Base-by-base conservation (phyloP, 306 rosid species). In the Spatholobus suberectus region DNA sequence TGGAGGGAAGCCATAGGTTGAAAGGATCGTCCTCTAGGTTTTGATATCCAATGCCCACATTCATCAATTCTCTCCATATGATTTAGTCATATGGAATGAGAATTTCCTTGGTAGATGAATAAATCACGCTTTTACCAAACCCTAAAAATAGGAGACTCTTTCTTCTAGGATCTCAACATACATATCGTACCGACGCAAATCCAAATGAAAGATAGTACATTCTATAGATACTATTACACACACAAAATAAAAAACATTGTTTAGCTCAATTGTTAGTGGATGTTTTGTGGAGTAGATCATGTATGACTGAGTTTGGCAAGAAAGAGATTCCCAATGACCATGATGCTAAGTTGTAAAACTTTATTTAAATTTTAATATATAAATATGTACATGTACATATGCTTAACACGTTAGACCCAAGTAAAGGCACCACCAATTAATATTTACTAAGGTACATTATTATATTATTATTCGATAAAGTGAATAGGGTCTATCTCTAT, bases 1-100 rank as follows among this genome's bases (percentile, higher is more conserved):
- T 87, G 88, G 68, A 84, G 84, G 66, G 87, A 84, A 79, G 77
- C 79, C 77, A 63, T 66, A n/a, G 61, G 47, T 57, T 40, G 24
- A 20, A 29, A 41, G 12, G 17, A 41, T 32, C n/a, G 7, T 70
- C 46, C 66, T 76, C 78, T 77, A 81, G 86, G 79, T 81, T 81
- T 84, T 77, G 29, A 77, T 83, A 57, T 76, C 77, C 82, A 49
- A 65, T 83, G 85, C 67, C 83, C 80, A 55, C 76, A 58, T 77
- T 73, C 76, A 81, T 87, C 76, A 73, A 83, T 80, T 79, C 83
- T 58, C 24, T 73, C 70, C 40, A 27, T 44, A 70, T 79, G 41
- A 59, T 84, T 84, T 73, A 73, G 84, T 77, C 77, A 61, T 51
- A 44, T 73, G 86, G 86, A 87, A 84, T 69, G 69, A 81, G 79